Conservation (phyloP, 1,284 basidiomycete species). For the Abortiporus biennis region DNA sequence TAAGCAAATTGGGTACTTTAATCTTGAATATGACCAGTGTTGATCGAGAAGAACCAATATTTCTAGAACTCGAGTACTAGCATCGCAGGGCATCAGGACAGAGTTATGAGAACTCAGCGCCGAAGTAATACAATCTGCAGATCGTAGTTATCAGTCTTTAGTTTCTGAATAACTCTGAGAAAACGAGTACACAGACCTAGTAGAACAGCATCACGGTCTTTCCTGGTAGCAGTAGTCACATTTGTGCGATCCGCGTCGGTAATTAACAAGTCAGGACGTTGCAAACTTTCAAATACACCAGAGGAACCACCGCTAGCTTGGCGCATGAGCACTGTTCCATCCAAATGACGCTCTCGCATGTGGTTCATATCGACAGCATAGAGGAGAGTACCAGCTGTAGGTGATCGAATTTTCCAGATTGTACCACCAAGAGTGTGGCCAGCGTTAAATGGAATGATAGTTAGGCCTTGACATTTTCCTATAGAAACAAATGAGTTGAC, state of each 20-base stretch:
- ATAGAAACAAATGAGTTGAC: conserved; percentile 8
- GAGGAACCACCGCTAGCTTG: conserved; percentile 45
- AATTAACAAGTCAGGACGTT: conserved; percentile 88
- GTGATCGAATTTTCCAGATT: conserved; percentile 97
- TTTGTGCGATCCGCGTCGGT: conserved; percentile 86
- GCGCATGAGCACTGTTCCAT: conserved; percentile 84
- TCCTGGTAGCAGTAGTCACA: conserved; percentile 80
- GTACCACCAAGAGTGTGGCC: conserved; percentile 97
- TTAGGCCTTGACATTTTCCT: conserved; percentile 89
- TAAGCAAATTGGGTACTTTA: conserved; percentile 85
- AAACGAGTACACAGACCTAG: conserved; percentile 53
- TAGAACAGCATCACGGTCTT: conserved; percentile 87
- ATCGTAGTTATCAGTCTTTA: no score
- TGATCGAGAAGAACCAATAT: conserved; percentile 94
- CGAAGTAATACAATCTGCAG: conserved; percentile 76
- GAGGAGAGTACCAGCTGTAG: conserved; percentile 91
- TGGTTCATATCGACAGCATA: conserved; percentile 98
- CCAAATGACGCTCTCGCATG: conserved; percentile 92
- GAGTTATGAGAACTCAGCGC: conserved; percentile 76
- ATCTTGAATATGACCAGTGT: conserved; percentile 89
- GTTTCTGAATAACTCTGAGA: conserved; percentile 6
- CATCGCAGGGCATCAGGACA: conserved; percentile 88
- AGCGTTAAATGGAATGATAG: conserved; percentile 93
- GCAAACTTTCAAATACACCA: conserved; percentile 82
- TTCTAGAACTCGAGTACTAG: conserved; percentile 90